Percentiles rank a stretch among this genome's conserved stretches.
phyloP scores from a whole-genome alignment of 805 yeast species.

The Wickerhamomyces bovis region DNA sequence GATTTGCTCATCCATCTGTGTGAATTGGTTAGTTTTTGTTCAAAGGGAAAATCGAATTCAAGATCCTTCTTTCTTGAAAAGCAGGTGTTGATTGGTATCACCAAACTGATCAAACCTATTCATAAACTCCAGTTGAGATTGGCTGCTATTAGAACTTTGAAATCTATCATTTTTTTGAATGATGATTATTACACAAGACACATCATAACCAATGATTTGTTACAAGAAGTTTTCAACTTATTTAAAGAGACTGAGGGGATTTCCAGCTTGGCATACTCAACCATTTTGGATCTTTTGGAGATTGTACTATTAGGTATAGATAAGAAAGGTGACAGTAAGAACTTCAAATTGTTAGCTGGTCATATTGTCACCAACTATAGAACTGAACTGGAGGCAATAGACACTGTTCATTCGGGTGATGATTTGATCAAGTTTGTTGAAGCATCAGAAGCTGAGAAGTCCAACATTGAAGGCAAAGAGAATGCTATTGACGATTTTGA shows the following conservation, averaged over 20 bases:
- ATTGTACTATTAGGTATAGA: constrained; percentile 28
- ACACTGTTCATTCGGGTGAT: constrained; percentile 17
- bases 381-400: constrained; percentile 23
- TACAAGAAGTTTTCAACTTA: constrained; percentile 42
- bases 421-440: constrained; percentile 18
- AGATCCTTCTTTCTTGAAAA: constrained; percentile 59
- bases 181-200: constrained; percentile 55
- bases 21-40: constrained; percentile 64
- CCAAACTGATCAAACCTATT: constrained; percentile 36
- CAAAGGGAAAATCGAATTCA: constrained; percentile 46
- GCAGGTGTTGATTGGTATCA: constrained; percentile 50
- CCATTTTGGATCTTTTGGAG: constrained; percentile 65
- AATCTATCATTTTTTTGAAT: constrained; percentile 52
- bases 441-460: constrained; percentile 7
- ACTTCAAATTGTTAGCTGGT: constrained; percentile 19
- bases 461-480: constrained; percentile 34
- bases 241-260: constrained; percentile 41
- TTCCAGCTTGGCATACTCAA: constrained; percentile 67
- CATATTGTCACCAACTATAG: constrained; percentile 18
- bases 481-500: constrained; percentile 9
- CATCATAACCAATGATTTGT: constrained; percentile 49
- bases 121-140: constrained; percentile 48
- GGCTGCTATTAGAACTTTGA: constrained; percentile 64
- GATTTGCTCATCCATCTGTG: constrained; percentile 52
- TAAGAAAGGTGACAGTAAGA: constrained; percentile 15